Conservation (phyloP, 2,329 filamentous ascomycete genomes). For the Graphilbum sp. region DNA sequence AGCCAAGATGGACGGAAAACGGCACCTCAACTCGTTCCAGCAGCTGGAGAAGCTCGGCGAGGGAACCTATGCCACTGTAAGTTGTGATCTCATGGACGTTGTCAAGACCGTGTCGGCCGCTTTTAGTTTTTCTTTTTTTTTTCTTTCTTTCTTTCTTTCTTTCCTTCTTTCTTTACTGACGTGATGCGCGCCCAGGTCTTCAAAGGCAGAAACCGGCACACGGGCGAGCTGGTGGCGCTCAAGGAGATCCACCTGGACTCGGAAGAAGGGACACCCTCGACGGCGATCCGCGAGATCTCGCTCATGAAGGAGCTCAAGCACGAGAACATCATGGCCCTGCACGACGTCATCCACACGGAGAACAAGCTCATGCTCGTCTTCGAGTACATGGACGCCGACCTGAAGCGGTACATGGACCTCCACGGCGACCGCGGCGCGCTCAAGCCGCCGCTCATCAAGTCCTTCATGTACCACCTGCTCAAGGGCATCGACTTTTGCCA, state of each 20-base stretch:
- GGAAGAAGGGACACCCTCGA: conserved; percentile 93
- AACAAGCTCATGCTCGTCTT: conserved; percentile 99
- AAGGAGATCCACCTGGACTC: conserved; percentile 99
- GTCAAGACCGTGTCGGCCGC: neutral
- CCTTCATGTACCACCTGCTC: conserved; percentile 96
- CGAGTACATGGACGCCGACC: conserved; percentile 95
- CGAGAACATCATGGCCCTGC: conserved; percentile 90
- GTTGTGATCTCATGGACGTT: conserved; percentile 17
- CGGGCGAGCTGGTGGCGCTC: conserved; percentile 86
- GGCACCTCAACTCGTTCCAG: conserved; percentile 93
- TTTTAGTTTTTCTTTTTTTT: conserved; percentile 1
- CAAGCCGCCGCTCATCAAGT: conserved; percentile 84
- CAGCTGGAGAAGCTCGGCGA: conserved; percentile 98
- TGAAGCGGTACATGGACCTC: conserved; percentile 98
- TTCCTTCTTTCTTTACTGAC: no score
- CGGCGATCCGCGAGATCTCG: conserved; percentile 94
- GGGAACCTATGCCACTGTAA: conserved; percentile 93
- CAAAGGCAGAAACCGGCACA: conserved; percentile 90
- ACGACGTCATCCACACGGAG: conserved; percentile 98
- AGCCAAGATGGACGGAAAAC: conserved; percentile 66
- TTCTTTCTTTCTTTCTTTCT: no score
- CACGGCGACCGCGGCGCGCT: conserved; percentile 78
- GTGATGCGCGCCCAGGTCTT: conserved; percentile 62
- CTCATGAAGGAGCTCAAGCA: conserved; percentile 99
- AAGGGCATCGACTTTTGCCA: conserved; percentile 96